Conservation (phyloP, 768 basidiomycete genomes). For the Calvatia gigantea region DNA sequence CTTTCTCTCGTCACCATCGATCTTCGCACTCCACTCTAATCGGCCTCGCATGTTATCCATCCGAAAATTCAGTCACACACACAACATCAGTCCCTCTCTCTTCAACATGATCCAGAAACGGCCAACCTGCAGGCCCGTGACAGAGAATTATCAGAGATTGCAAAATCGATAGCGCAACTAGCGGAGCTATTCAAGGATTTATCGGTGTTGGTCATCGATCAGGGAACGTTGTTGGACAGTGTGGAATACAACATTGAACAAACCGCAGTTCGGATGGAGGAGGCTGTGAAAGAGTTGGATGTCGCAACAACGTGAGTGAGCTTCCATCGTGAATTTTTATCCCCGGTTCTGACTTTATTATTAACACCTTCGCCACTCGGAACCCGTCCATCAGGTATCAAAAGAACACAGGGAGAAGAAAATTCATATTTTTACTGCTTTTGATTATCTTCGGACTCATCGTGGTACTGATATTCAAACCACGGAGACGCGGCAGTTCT, state of each 20-base stretch:
- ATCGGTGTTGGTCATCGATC: constrained; percentile 91
- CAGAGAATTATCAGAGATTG: constrained; percentile 84
- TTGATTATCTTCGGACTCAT: constrained; percentile 88
- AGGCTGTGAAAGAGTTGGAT: constrained; percentile 82
- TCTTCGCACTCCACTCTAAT: constrained; percentile 11
- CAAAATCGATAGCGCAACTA: constrained; percentile 84
- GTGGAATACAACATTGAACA: constrained; percentile 98
- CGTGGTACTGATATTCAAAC: constrained; percentile 90
- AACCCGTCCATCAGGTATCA: constrained; percentile 69
- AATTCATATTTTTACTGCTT: constrained; percentile 89
- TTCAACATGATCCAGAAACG: constrained; percentile 36
- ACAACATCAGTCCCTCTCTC: constrained; percentile 33
- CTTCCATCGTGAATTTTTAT: constrained; percentile 9
- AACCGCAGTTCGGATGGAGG: constrained; percentile 75
- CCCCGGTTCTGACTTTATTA: constrained; percentile 5
- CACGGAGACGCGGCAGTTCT: constrained; percentile 49
- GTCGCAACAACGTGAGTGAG: constrained; percentile 71
- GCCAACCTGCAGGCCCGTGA: constrained; percentile 42
- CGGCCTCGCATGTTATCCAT: constrained; percentile 8
- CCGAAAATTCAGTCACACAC: constrained; percentile 26
- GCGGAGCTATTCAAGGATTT: constrained; percentile 98
- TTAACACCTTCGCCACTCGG: constrained; percentile 9
- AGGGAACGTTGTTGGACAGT: constrained; percentile 94
- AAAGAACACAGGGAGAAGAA: constrained; percentile 87
- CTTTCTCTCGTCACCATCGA: neutral